These are phyloP conservation scores for Saturnispora bothae DNA, from an alignment of 805 yeast species.

Conservation along the genomic window DNA sequence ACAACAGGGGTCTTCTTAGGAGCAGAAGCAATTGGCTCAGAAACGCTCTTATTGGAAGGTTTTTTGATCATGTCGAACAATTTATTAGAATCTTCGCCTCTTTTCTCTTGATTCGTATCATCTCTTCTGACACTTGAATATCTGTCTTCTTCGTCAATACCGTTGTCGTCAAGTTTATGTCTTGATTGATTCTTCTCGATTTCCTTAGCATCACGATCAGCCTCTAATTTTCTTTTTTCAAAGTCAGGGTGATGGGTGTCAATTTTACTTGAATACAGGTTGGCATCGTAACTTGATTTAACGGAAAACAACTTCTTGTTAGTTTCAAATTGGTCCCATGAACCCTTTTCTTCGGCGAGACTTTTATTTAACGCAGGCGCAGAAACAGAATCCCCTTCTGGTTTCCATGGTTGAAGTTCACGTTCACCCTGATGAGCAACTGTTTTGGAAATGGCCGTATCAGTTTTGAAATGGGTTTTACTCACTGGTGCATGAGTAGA, in stretches of 20 bases:
- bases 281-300: slow-evolving; percentile 74
- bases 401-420: slow-evolving; percentile 77
- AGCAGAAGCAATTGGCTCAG: slow-evolving; percentile 6
- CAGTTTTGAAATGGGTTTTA: slow-evolving; percentile 73
- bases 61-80: slow-evolving; percentile 20
- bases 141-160: slow-evolving; percentile 90
- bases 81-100: slow-evolving; percentile 18
- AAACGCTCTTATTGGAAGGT: neutral
- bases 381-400: slow-evolving; percentile 35
- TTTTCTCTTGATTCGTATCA: slow-evolving; percentile 3
- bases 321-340: slow-evolving; percentile 94
- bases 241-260: slow-evolving; percentile 67
- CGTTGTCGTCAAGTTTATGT: slow-evolving; percentile 55
- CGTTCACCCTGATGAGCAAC: slow-evolving; percentile 40
- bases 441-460: slow-evolving; percentile 62
- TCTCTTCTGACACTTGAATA: slow-evolving; percentile 66
- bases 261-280: slow-evolving; percentile 72
- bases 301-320: slow-evolving; percentile 86
- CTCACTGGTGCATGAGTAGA: no score
- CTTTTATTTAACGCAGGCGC: slow-evolving; percentile 30
- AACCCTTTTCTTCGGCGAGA: slow-evolving; percentile 3
- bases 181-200: slow-evolving; percentile 54
- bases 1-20: no score
- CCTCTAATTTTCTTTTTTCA: slow-evolving; percentile 49
- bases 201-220: slow-evolving; percentile 73